Evolutionary conservation across 2,329 filamentous ascomycete genomes (phyloP).

Genomic region (Fusarium sp.): DNA sequence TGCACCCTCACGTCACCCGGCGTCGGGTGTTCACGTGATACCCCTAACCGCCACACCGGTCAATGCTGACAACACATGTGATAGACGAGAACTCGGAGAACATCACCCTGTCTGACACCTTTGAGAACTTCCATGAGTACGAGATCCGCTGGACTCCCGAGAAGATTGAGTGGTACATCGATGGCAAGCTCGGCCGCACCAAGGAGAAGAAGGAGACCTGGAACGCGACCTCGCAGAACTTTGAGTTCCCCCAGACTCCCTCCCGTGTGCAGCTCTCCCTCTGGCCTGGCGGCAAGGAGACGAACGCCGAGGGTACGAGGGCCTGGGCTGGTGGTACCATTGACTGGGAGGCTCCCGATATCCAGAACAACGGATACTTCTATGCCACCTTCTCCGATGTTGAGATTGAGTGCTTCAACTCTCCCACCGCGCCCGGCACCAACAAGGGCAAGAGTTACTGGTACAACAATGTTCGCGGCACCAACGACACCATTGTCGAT

Average conservation of each 20-base stretch:
- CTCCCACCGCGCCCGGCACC: conserved; percentile 69
- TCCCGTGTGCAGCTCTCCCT: conserved; percentile 92
- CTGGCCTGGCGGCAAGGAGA: conserved; percentile 88
- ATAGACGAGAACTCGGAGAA: conserved; percentile 82
- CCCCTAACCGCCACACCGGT: not conserved
- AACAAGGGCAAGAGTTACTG: conserved; percentile 80
- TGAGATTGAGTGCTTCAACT: conserved; percentile 86
- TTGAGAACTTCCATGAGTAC: conserved; percentile 85
- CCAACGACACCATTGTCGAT: conserved; percentile 83
- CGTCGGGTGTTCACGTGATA: conserved; percentile 21
- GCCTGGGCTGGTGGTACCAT: conserved; percentile 91
- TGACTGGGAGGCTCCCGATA: conserved; percentile 82
- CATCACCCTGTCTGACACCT: conserved; percentile 77
- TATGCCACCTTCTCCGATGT: conserved; percentile 84
- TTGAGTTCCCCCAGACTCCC: conserved; percentile 91
- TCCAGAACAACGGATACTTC: conserved; percentile 88
- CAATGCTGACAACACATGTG: conserved; percentile 19
- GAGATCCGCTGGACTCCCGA: conserved; percentile 95
- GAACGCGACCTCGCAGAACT: conserved; percentile 85
- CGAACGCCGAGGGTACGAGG: conserved; percentile 86
- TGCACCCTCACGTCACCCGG: conserved; percentile 7
- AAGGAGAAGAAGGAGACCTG: conserved; percentile 83
- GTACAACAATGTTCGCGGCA: conserved; percentile 73
- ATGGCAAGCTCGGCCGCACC: conserved; percentile 81
- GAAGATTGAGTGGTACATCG: conserved; percentile 85